Conservation (phyloP, 306 rosid species). For the Castanea sativa region DNA sequence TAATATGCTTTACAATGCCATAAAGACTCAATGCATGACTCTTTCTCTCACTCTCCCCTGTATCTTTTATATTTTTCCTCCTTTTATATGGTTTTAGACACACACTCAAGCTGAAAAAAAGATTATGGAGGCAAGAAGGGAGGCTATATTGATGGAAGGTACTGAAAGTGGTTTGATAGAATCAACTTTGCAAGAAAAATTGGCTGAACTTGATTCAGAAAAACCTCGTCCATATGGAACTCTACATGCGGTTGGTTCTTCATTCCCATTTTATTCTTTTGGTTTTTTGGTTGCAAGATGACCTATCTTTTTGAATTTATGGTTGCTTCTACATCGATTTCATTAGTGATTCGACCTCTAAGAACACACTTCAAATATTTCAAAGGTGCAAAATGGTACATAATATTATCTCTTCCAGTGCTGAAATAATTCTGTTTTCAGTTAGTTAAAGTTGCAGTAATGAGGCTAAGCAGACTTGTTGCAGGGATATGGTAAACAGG, state of each 20-base stretch:
- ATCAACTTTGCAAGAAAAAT: slow-evolving; percentile 33
- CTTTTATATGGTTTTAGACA: slow-evolving; percentile 41
- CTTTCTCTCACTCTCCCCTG: neutral
- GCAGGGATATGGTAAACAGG: neutral
- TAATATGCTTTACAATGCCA: neutral
- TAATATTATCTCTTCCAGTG: neutral
- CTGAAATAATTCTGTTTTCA: neutral
- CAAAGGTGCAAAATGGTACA: neutral
- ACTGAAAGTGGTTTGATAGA: slow-evolving; percentile 40
- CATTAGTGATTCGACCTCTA: neutral
- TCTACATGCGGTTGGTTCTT: slow-evolving; percentile 43
- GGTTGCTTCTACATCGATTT: neutral
- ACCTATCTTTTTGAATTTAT: neutral
- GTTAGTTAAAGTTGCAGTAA: neutral
- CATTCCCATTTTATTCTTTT: slow-evolving; percentile 10
- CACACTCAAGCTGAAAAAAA: slow-evolving; percentile 76
- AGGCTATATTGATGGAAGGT: slow-evolving; percentile 44
- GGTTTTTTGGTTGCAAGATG: neutral
- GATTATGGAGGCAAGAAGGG: slow-evolving; percentile 59
- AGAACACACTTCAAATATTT: neutral
- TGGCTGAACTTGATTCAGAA: slow-evolving; percentile 36
- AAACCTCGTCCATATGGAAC: slow-evolving; percentile 49
- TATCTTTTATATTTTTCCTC: neutral
- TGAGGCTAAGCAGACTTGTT: neutral
- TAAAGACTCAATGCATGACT: neutral